phyloP scores from a whole-genome alignment of 73 alveolate genomes.

The Stentor coeruleus region DNA sequence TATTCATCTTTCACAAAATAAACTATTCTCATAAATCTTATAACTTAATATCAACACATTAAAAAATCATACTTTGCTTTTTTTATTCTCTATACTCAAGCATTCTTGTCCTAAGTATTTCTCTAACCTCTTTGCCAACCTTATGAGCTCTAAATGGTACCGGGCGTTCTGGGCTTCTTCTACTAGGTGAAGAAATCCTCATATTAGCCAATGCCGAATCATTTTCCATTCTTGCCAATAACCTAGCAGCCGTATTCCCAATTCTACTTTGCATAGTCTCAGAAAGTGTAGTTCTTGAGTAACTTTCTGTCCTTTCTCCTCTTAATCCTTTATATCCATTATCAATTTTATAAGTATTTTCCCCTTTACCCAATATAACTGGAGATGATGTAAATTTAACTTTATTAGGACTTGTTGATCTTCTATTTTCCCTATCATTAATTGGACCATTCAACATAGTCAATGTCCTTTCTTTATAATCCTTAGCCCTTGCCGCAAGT shows the following conservation, averaged over 20 bases:
- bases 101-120: neutral
- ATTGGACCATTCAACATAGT: neutral
- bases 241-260: slow-evolving; percentile 23
- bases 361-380: too few relatives aligned
- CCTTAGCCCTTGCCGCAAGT: neutral
- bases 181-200: neutral
- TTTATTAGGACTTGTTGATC: neutral
- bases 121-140: neutral
- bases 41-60: too few relatives aligned
- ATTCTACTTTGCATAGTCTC: neutral
- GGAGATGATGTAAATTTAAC: neutral
- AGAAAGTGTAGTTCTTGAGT: neutral
- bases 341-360: too few relatives aligned
- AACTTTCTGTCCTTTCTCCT: neutral
- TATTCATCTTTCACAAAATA: too few relatives aligned
- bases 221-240: neutral
- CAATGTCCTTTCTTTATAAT: slow-evolving; percentile 24
- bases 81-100: neutral
- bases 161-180: slow-evolving; percentile 24
- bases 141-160: neutral
- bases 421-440: slow-evolving; percentile 5
- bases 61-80: too few relatives aligned
- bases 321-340: too few relatives aligned
- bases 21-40: too few relatives aligned
- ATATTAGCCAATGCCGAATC: slow-evolving; percentile 4